phyloP scores from a whole-genome alignment of 2,329 filamentous ascomycete species.

The Plenodomus biglobosus region DNA sequence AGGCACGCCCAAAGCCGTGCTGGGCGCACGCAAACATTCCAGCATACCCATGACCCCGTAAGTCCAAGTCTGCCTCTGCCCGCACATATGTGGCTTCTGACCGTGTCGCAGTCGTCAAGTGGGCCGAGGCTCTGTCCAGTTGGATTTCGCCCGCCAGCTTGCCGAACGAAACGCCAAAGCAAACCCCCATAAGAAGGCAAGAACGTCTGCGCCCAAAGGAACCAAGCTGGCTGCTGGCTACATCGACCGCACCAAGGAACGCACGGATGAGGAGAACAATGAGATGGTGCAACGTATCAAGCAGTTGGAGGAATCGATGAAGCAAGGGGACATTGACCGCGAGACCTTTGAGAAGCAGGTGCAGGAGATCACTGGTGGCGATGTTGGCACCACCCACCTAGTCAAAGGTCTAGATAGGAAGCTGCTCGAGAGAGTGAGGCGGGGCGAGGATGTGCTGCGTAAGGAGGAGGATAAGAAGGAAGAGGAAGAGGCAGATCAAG shows the following conservation, averaged over 20 bases:
- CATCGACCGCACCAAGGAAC: constrained; percentile 72
- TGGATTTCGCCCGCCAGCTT: constrained; percentile 81
- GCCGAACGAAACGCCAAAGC: constrained; percentile 66
- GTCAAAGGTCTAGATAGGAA: constrained; percentile 91
- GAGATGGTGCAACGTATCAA: constrained; percentile 68
- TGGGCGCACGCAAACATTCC: constrained; percentile 76
- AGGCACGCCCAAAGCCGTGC: constrained; percentile 48
- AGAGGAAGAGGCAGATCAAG: constrained; percentile 28
- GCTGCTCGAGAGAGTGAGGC: constrained; percentile 68
- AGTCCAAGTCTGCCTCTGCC: constrained; percentile 35
- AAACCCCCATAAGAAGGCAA: constrained; percentile 69
- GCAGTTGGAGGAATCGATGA: constrained; percentile 77
- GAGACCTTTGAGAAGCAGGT: constrained; percentile 74
- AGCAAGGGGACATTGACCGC: constrained; percentile 80
- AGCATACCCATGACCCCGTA: constrained; percentile 95
- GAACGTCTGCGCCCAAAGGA: constrained; percentile 79
- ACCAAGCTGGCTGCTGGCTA: constrained; percentile 79
- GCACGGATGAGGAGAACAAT: constrained; percentile 55
- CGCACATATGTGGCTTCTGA: constrained; percentile 2
- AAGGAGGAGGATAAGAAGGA: constrained; percentile 39
- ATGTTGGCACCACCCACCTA: constrained; percentile 77
- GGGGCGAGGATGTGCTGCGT: constrained; percentile 60
- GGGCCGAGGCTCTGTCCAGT: constrained; percentile 51
- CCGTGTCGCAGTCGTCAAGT: constrained; percentile 63
- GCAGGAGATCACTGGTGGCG: constrained; percentile 77